Conservation (phyloP, 345 rosid species). For the Euphorbia peplus region DNA sequence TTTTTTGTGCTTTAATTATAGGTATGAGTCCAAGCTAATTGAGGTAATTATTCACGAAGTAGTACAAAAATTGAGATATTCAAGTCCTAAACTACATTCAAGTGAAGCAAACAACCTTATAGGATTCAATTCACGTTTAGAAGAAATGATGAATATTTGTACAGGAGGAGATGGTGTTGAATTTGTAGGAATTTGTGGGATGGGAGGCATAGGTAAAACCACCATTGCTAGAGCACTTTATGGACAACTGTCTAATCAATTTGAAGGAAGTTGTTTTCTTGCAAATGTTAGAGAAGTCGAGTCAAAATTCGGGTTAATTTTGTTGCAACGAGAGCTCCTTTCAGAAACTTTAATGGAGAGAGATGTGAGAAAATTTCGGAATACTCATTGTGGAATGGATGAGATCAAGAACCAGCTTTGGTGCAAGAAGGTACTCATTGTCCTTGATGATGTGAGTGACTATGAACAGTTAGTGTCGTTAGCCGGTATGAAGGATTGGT, state of each 20-base stretch:
- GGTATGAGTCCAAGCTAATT: constrained; percentile 17
- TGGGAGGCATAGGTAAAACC: constrained; percentile 20
- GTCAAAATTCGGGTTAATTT: background rate
- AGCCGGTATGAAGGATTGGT: constrained; percentile 19
- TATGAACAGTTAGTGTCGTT: constrained; percentile 1
- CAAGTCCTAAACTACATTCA: background rate
- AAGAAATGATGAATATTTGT: constrained; percentile 7
- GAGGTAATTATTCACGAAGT: constrained; percentile 8
- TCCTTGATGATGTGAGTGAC: constrained; percentile 15
- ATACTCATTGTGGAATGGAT: background rate
- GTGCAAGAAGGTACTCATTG: constrained; percentile 2
- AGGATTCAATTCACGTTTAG: constrained; percentile 14
- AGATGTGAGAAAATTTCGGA: background rate
- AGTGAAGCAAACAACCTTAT: constrained; percentile 1
- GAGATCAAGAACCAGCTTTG: constrained; percentile 9
- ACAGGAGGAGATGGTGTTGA: constrained; percentile 4
- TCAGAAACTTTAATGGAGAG: constrained; percentile 4
- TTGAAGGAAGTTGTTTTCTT: constrained; percentile 16
- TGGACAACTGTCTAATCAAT: background rate
- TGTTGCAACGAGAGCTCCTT: constrained; percentile 12
- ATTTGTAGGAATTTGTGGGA: constrained; percentile 14
- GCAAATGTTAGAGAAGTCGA: constrained; percentile 16
- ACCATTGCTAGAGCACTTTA: constrained; percentile 14
- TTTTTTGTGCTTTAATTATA: background rate
- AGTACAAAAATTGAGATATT: background rate